Evolutionary conservation across 345 rosid genomes (phyloP), one percentile per base, ranked within the genome.

Genomic region (Salix exigua): DNA sequence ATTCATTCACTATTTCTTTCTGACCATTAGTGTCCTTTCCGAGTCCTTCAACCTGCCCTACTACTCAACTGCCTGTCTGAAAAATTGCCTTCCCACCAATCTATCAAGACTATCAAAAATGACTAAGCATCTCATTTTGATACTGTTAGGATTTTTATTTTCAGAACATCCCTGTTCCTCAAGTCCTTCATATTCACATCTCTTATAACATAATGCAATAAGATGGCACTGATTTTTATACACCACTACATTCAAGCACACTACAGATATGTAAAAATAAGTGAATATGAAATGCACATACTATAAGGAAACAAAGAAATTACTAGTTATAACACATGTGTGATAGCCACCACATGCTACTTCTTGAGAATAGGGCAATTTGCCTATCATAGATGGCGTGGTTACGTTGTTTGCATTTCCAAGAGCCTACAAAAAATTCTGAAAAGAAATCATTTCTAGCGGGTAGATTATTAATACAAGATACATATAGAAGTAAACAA

Each of bases 291-390:
- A 26, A 73, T 12, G 28, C 2, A 51, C 38, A 65, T 7, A 72
- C 19, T 31, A 37, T 61, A 6, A 42, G 70, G 55, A 58, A 75
- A 68, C 48, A 42, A 71, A 80, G 35, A 21, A 75, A 70, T 87
- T 91, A 95, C 99, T 83, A 76, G 99, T 89, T 73, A 95, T 80
- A 65, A 87, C 88, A 80, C 97, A 93, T 37, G 92, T 90, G 84
- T 95, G 99, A 82, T 95, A 93, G 74, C 99, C 97, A 84, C 99
- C 99, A 37, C 97, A 90, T 74, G 92, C 92, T 84, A 95, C 88
- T 78, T 88, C 97, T 82, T 80, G 87, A 68, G 96, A 90, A 72
- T 76, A 83, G 35, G 96, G 96, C 66, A 91, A 81, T 72, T 87
- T 77, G 67, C 71, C 82, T 72, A 90, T 82, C 82, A 87, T 72